These are phyloP conservation scores for Metschnikowia corniflorae DNA, from an alignment of 805 yeast genomes.

Conservation along the genomic window DNA sequence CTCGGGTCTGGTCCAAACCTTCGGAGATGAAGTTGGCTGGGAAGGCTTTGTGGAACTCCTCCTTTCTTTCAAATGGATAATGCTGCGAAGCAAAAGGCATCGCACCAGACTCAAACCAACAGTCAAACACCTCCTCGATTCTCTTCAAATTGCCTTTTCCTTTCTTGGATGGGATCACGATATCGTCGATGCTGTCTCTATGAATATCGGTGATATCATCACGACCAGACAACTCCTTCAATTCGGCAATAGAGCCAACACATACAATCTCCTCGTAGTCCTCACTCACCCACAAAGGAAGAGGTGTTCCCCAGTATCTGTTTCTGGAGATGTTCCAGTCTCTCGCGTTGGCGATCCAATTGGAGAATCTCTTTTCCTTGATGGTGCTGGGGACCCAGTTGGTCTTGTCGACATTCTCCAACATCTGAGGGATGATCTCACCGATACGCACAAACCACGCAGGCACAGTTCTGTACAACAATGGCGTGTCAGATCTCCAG, in stretches of 20 bases:
- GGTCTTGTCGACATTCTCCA: conserved; percentile 78
- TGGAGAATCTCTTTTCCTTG: conserved; percentile 92
- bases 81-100: conserved; percentile 98
- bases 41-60: conserved; percentile 66
- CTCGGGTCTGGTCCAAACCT: conserved; percentile 99
- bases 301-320: conserved; percentile 99
- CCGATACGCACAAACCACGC: conserved; percentile 96
- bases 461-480: conserved; percentile 93
- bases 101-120: conserved; percentile 99
- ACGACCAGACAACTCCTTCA: conserved; percentile 79
- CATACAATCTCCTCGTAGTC: conserved; percentile 92
- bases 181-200: conserved; percentile 86
- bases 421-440: conserved; percentile 85
- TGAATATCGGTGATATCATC: conserved; percentile 83
- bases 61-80: conserved; percentile 89
- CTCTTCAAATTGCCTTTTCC: conserved; percentile 88
- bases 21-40: conserved; percentile 98
- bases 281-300: conserved; percentile 96
- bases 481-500: conserved; percentile 99
- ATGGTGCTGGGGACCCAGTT: conserved; percentile 92
- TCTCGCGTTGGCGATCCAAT: conserved; percentile 98
- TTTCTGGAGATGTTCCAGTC: conserved; percentile 99
- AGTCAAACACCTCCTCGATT: conserved; percentile 96
- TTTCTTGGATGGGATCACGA: conserved; percentile 86
- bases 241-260: conserved; percentile 86